Percentiles rank a stretch among this genome's conserved stretches.
Evolutionary conservation across 208 protist genomes (phyloP).

Genomic region (Leishmania turanica): DNA sequence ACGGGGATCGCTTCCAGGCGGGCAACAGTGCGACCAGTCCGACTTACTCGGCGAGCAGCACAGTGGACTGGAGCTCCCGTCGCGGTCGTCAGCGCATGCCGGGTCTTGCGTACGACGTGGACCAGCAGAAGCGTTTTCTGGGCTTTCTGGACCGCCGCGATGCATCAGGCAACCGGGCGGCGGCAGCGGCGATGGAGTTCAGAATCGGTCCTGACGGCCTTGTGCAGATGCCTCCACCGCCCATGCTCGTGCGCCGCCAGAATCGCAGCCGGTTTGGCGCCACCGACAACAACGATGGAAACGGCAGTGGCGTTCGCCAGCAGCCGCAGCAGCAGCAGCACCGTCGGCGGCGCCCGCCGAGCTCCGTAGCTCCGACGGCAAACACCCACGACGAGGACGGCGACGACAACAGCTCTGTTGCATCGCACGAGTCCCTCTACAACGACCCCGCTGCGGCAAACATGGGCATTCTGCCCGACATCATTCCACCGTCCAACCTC

Average conservation of each 20-base stretch:
- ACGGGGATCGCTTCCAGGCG: background rate
- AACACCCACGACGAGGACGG: slow-evolving; percentile 4
- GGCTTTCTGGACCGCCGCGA: slow-evolving; percentile 26
- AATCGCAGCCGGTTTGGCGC: background rate
- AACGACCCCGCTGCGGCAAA: slow-evolving; percentile 20
- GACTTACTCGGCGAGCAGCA: background rate
- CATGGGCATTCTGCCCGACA: slow-evolving; percentile 28
- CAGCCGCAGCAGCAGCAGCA: background rate
- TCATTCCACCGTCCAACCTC: slow-evolving; percentile 31
- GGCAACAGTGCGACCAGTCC: background rate
- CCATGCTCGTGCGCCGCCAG: slow-evolving; percentile 19
- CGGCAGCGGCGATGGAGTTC: slow-evolving; percentile 21
- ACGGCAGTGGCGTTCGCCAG: background rate
- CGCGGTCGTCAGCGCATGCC: slow-evolving; percentile 24
- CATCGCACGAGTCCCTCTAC: slow-evolving; percentile 35
- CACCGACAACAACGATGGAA: slow-evolving; percentile 1
- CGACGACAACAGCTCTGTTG: slow-evolving; percentile 19
- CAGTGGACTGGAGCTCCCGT: slow-evolving; percentile 28
- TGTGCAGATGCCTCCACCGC: slow-evolving; percentile 35
- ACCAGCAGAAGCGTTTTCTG: slow-evolving; percentile 27
- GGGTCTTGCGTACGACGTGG: slow-evolving; percentile 22
- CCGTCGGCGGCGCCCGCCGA: background rate
- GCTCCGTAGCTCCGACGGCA: background rate
- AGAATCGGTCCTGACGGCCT: slow-evolving; percentile 27
- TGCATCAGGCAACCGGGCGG: slow-evolving; percentile 2